These are phyloP conservation scores for Dipteronia dyeriana DNA, from an alignment of 345 rosid genomes.

Conservation along the genomic window DNA sequence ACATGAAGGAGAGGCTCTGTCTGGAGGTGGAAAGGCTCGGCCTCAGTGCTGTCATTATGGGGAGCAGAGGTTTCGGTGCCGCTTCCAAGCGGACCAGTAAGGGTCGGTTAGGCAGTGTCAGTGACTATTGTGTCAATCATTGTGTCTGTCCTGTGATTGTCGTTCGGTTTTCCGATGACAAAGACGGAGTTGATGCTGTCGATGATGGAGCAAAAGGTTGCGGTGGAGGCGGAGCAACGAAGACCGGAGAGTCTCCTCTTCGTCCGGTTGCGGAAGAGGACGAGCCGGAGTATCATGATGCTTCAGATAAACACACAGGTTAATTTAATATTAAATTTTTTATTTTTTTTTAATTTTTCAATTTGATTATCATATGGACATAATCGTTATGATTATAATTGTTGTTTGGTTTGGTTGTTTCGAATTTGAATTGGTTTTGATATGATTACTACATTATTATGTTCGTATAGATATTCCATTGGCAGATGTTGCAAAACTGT, in stretches of 20 bases:
- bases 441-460: not conserved
- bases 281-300: slow-evolving; percentile 54
- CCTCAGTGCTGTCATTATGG: slow-evolving; percentile 65
- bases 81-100: slow-evolving; percentile 48
- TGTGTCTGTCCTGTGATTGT: slow-evolving; percentile 87
- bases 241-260: slow-evolving; percentile 31
- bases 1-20: slow-evolving; percentile 89
- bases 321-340: not conserved
- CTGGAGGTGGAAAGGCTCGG: slow-evolving; percentile 86
- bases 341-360: not conserved
- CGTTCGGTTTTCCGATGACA: slow-evolving; percentile 68
- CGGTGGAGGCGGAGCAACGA: slow-evolving; percentile 5
- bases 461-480: too few relatives aligned
- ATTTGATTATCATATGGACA: not conserved
- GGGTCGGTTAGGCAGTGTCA: slow-evolving; percentile 79
- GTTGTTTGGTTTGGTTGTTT: not conserved
- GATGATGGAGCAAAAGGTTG: not conserved
- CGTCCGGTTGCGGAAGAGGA: slow-evolving; percentile 49
- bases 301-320: slow-evolving; percentile 55
- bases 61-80: slow-evolving; percentile 74
- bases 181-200: slow-evolving; percentile 31
- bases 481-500: not conserved
- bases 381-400: not conserved
- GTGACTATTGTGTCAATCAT: slow-evolving; percentile 84
- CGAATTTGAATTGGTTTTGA: not conserved